Evolutionary conservation across 306 rosid genomes (phyloP).

Genomic region (Chamaecrista fasciculata): DNA sequence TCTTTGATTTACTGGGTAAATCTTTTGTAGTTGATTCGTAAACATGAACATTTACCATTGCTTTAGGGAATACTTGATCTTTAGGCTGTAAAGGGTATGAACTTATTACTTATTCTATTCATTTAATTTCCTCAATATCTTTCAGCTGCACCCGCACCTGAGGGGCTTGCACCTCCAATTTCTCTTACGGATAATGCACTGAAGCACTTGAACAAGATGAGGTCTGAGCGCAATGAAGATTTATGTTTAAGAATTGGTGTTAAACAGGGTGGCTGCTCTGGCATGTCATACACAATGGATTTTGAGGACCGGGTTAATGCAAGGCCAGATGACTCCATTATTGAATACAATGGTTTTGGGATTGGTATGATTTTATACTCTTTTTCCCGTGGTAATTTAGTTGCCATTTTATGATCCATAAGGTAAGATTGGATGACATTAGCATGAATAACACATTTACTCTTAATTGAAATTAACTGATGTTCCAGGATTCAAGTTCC

Average conservation of each 20-base stretch:
- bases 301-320: slow-evolving; percentile 70
- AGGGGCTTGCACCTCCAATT: slow-evolving; percentile 41
- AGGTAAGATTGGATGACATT: background rate
- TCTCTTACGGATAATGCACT: slow-evolving; percentile 68
- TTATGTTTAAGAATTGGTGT: slow-evolving; percentile 94
- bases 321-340: slow-evolving; percentile 80
- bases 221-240: slow-evolving; percentile 67
- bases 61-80: background rate
- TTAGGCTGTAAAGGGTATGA: background rate
- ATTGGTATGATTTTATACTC: slow-evolving; percentile 55
- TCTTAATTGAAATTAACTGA: background rate
- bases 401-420: background rate
- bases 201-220: slow-evolving; percentile 90
- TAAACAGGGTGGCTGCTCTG: slow-evolving; percentile 98
- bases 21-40: background rate
- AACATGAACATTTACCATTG: background rate
- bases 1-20: background rate
- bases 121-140: slow-evolving; percentile 5
- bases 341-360: slow-evolving; percentile 74
- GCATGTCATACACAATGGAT: slow-evolving; percentile 96
- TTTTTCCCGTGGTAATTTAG: slow-evolving; percentile 8
- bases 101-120: slow-evolving; percentile 11
- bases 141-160: slow-evolving; percentile 44
- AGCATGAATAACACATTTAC: background rate
- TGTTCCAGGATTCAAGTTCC: slow-evolving; percentile 12